These are phyloP conservation scores for Mycena pura DNA, from an alignment of 768 basidiomycete genomes.

Conservation along the genomic window DNA sequence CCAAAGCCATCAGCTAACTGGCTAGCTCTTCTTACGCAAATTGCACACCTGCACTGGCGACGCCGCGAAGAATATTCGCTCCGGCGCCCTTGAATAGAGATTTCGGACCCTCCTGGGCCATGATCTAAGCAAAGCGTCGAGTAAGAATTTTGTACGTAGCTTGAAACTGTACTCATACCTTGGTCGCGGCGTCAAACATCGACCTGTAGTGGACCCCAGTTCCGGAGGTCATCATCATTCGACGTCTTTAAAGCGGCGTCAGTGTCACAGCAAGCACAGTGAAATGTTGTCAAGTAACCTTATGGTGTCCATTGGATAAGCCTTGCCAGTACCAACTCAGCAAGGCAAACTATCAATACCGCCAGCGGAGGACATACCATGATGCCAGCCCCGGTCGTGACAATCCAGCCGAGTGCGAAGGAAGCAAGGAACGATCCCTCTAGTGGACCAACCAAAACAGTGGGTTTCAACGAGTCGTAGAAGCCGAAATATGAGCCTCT, in stretches of 20 bases:
- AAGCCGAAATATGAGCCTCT: conserved; percentile 87
- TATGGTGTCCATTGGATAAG: conserved; percentile 75
- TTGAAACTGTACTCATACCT: conserved; percentile 3
- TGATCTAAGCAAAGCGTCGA: conserved; percentile 52
- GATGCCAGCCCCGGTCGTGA: conserved; percentile 86
- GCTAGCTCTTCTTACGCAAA: no score
- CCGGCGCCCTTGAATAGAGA: conserved; percentile 90
- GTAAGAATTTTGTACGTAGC: background rate
- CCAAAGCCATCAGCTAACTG: no score
- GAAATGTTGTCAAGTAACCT: conserved; percentile 42
- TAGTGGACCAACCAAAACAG: conserved; percentile 79
- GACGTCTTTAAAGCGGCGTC: conserved; percentile 59
- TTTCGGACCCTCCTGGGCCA: conserved; percentile 78
- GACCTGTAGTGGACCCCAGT: conserved; percentile 79
- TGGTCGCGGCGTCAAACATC: conserved; percentile 78
- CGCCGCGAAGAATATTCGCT: conserved; percentile 79
- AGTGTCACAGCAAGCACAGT: conserved; percentile 29
- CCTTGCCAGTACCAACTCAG: no score
- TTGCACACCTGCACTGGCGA: conserved; percentile 90
- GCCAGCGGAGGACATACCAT: no score
- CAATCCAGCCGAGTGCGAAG: conserved; percentile 84
- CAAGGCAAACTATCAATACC: no score
- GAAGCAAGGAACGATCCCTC: conserved; percentile 84
- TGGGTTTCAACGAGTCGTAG: conserved; percentile 79
- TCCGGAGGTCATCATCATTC: conserved; percentile 95